Base-by-base conservation (phyloP, 2,329 filamentous ascomycete species). In the Hypomyces perniciosus region DNA sequence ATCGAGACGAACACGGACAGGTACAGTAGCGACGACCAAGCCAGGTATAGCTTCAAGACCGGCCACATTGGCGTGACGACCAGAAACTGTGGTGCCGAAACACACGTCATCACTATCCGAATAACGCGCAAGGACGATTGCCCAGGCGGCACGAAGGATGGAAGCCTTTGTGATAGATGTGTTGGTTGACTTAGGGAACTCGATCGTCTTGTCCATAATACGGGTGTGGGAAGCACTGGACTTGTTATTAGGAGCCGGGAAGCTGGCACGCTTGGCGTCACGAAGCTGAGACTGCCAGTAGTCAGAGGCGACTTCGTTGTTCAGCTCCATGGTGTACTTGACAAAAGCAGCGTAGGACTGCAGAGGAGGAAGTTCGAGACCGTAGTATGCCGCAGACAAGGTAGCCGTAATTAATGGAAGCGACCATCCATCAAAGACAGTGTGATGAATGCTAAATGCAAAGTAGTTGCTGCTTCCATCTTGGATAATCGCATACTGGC, bases 71-170 rank as follows among this genome's bases (percentile, higher is more conserved):
- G 51, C 51, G 29, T 53, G 40, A 26, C 57, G 48, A 29, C 57
- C 55, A 1, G 57, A 59, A n/a, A 59, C 50, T 6, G 55, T 53
- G 2, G 54, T 51, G 1, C 60, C 62, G 26, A 62, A 63, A n/a
- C 57, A 26, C 2, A 62, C 48, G 37, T 52, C 54, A 28, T 51
- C 48, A 8, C 27, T 40, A 13, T 48, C 52, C 8, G 53, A 48
- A 46, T 55, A 48, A 3, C 50, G 42, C 8, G 59, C 56, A 31
- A 61, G 50, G 9, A 56, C 37, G 6, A 57, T 37, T 9, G 56
- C 56, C 59, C 60, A 61, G 9, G 59, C 59, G n/a, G 56, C 54
- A 9, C 54, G 54, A 13, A 59, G 28, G 8, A 58, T 49, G 4
- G 55, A 56, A 6, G 59, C 54, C n/a, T 53, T 45, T 1, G 54